Percentiles rank a stretch among this genome's conserved stretches.
phyloP scores from a whole-genome alignment of 495 filamentous ascomycete genomes.

The Penicillium canariense region DNA sequence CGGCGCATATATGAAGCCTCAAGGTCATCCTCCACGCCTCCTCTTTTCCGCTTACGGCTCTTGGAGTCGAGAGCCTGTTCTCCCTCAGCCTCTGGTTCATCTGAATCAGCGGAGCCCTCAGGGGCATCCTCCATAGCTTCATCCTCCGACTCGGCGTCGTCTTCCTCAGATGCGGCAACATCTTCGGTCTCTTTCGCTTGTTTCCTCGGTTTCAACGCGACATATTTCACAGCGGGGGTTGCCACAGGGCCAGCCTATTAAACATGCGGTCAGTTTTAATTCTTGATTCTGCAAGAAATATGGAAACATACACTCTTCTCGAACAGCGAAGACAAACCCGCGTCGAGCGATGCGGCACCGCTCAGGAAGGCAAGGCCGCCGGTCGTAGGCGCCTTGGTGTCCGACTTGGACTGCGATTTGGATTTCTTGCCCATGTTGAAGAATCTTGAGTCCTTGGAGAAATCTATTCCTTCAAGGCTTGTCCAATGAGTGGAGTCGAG shows the following conservation, averaged over 20 bases:
- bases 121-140: constrained; percentile 45
- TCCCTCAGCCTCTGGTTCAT: constrained; percentile 31
- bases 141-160: constrained; percentile 38
- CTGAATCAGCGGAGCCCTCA: constrained; percentile 21
- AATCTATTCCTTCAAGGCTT: background rate
- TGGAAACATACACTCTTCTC: constrained; percentile 65
- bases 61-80: constrained; percentile 39
- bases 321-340: constrained; percentile 75
- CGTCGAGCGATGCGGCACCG: constrained; percentile 58
- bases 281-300: constrained; percentile 15
- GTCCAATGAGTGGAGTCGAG: constrained; percentile 10
- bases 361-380: constrained; percentile 36
- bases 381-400: constrained; percentile 16
- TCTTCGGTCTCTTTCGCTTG: constrained; percentile 32
- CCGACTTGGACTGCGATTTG: constrained; percentile 33
- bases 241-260: constrained; percentile 68
- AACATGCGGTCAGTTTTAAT: constrained; percentile 9
- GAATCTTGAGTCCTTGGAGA: background rate
- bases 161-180: constrained; percentile 35
- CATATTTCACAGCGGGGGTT: constrained; percentile 52
- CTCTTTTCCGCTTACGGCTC: constrained; percentile 76
- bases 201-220: constrained; percentile 12
- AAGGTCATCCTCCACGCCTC: constrained; percentile 66
- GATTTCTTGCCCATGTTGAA: constrained; percentile 44
- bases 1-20: constrained; percentile 79